Conservation (phyloP, 2,329 filamentous ascomycete genomes). For the Verticillium tricorpus region DNA sequence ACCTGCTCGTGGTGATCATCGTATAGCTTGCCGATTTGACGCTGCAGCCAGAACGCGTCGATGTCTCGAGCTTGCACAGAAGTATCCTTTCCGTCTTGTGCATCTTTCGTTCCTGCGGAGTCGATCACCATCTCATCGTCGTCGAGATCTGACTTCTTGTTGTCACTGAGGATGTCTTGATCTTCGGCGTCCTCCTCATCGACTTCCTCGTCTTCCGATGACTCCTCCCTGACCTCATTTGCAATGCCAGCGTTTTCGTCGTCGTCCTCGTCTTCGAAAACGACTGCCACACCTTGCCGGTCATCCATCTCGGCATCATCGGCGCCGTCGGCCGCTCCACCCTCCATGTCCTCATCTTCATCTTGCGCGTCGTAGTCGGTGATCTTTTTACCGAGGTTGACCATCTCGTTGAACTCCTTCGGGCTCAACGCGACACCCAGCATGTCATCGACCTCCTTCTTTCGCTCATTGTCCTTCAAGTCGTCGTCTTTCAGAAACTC, state of each 20-base stretch:
- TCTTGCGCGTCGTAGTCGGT: conserved; percentile 97
- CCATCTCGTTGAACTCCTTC: conserved; percentile 94
- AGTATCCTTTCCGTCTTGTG: conserved; percentile 46
- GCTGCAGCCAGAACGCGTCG: conserved; percentile 94
- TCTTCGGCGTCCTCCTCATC: conserved; percentile 58
- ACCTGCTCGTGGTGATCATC: conserved; percentile 89
- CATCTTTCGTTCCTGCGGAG: conserved; percentile 46
- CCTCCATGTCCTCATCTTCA: conserved; percentile 83
- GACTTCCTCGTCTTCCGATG: conserved; percentile 74
- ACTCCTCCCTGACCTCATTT: conserved; percentile 84
- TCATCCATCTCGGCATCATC: conserved; percentile 82
- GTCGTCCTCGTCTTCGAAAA: conserved; percentile 89
- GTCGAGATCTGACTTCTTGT: conserved; percentile 44
- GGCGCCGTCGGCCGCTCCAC: conserved; percentile 58
- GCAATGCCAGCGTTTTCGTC: conserved; percentile 75
- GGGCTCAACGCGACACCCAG: conserved; percentile 75
- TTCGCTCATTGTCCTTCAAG: conserved; percentile 96
- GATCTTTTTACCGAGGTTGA: conserved; percentile 97
- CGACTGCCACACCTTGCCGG: conserved; percentile 92
- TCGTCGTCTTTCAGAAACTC: conserved; percentile 94
- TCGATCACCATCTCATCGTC: conserved; percentile 87
- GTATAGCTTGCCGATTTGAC: conserved; percentile 84
- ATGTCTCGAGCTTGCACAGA: conserved; percentile 82
- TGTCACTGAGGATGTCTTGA: conserved; percentile 17
- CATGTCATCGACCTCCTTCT: conserved; percentile 94